phyloP scores from a whole-genome alignment of 768 basidiomycete genomes.

The Ramaria rubella region DNA sequence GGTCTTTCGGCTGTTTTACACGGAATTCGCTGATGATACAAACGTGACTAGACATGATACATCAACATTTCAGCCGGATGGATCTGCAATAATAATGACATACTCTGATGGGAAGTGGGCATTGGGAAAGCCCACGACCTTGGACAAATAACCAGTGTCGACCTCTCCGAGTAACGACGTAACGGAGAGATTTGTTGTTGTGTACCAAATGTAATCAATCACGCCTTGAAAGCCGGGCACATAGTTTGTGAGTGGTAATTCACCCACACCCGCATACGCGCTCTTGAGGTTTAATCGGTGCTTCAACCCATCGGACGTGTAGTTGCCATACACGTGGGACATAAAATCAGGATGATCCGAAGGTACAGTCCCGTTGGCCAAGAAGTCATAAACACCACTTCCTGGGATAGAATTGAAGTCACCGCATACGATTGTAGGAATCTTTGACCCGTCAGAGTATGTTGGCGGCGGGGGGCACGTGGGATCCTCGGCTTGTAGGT shows the following conservation, averaged over 20 bases:
- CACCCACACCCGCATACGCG: constrained; percentile 61
- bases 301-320: constrained; percentile 81
- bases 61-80: constrained; percentile 10
- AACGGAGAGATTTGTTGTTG: constrained; percentile 61
- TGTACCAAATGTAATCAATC: constrained; percentile 95
- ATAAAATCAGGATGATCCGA: constrained; percentile 87
- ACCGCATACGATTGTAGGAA: constrained; percentile 87
- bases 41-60: constrained; percentile 49
- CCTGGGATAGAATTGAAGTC: constrained; percentile 89
- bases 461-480: constrained; percentile 41
- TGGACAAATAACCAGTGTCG: constrained; percentile 76
- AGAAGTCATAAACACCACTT: constrained; percentile 89
- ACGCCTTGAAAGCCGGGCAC: constrained; percentile 81
- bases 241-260: constrained; percentile 78
- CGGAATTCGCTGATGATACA: constrained; percentile 70
- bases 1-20: constrained; percentile 63
- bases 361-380: constrained; percentile 62
- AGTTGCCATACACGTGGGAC: constrained; percentile 83
- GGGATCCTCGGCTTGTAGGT: constrained; percentile 11
- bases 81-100: constrained; percentile 29
- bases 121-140: constrained; percentile 95
- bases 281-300: constrained; percentile 81
- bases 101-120: constrained; percentile 96
- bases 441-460: constrained; percentile 81
- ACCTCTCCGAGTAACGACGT: constrained; percentile 86